These are phyloP conservation scores for Castanea crenata DNA, from an alignment of 306 rosid species.

Conservation along the genomic window DNA sequence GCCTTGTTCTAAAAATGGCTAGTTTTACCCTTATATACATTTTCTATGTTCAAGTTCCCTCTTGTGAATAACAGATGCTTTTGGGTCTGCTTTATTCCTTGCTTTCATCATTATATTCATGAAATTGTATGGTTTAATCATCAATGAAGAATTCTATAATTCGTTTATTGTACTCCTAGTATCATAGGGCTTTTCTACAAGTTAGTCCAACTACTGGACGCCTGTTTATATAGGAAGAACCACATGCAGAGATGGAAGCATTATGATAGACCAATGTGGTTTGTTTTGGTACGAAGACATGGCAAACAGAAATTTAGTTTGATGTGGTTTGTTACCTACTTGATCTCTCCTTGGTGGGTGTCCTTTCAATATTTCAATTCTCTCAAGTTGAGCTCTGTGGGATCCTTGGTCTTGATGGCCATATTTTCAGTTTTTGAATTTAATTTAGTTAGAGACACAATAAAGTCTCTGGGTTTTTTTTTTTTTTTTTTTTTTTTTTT, in stretches of 20 bases:
- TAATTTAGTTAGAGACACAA: no score
- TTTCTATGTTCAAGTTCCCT: not conserved
- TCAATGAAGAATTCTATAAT: not conserved
- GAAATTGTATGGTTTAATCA: not conserved
- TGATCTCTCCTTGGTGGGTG: not conserved
- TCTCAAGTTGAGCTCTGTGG: not conserved
- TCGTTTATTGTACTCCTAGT: not conserved
- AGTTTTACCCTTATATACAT: conserved; percentile 10
- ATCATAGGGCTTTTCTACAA: no score
- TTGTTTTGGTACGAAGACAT: no score
- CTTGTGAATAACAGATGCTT: not conserved
- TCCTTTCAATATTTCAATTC: not conserved
- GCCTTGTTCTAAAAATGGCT: conserved; percentile 14
- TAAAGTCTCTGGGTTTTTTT: no score
- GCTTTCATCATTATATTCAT: not conserved
- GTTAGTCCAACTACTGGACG: no score
- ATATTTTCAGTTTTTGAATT: not conserved
- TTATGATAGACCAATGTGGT: not conserved
- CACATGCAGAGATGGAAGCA: not conserved
- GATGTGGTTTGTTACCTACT: not conserved
- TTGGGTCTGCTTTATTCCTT: not conserved
- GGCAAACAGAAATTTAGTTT: no score
- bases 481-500: no score
- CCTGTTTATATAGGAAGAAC: no score
- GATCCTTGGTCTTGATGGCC: not conserved